phyloP scores from a whole-genome alignment of 139 green algal genomes.

The Zygnema cylindricum region DNA sequence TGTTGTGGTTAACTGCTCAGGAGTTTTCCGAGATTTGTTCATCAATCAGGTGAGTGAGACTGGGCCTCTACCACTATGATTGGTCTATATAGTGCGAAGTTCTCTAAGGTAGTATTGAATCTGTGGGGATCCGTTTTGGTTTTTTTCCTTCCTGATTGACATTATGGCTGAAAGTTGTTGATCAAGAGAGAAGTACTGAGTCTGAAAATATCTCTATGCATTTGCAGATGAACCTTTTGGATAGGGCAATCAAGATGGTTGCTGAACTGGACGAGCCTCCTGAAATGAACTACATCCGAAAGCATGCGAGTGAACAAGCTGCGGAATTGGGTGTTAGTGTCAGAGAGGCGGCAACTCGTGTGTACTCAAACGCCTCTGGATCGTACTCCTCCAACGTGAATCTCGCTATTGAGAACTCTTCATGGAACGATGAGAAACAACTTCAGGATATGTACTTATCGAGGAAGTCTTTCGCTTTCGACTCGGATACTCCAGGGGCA shows the following conservation, averaged over 20 bases:
- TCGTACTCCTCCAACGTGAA: slow-evolving; percentile 99
- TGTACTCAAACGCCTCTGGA: slow-evolving; percentile 96
- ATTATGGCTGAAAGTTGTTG: too few species aligned
- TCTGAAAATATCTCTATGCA: too few species aligned
- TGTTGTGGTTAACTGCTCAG: slow-evolving; percentile 99
- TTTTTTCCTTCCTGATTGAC: too few species aligned
- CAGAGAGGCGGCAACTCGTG: slow-evolving; percentile 90
- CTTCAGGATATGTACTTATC: slow-evolving; percentile 79
- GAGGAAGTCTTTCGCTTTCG: slow-evolving; percentile 98
- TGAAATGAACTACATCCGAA: slow-evolving; percentile 99
- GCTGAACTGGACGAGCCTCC: slow-evolving; percentile 96
- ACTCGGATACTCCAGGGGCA: slow-evolving; percentile 88
- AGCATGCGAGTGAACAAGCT: slow-evolving; percentile 94
- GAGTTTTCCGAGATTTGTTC: slow-evolving; percentile 99
- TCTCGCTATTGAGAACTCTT: slow-evolving; percentile 96
- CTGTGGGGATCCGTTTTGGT: too few species aligned
- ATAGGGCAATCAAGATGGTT: slow-evolving; percentile 96
- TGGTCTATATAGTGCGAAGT: too few species aligned
- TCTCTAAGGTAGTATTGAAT: too few species aligned
- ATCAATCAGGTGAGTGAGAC: slow-evolving; percentile 86
- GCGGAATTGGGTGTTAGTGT: slow-evolving; percentile 84
- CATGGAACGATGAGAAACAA: slow-evolving; percentile 95
- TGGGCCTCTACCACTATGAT: too few species aligned
- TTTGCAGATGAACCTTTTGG: slow-evolving; percentile 91
- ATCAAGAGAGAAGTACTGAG: too few species aligned